Evolutionary conservation across 371 early-diverging fungal genomes (phyloP).

Genomic region (Actinomortierella wolfii): DNA sequence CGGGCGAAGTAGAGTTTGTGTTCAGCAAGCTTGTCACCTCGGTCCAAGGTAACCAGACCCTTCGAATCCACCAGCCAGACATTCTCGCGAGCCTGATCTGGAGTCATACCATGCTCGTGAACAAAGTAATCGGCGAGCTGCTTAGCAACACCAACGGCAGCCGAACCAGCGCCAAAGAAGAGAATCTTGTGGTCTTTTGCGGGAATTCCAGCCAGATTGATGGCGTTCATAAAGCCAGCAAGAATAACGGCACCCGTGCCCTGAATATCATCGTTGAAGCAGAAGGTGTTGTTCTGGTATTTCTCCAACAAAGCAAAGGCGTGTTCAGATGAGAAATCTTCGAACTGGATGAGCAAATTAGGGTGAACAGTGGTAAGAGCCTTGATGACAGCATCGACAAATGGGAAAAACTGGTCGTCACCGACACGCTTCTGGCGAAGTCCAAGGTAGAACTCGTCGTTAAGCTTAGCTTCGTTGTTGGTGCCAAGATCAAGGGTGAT

Average conservation of each 20-base stretch:
- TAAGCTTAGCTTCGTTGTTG: slow-evolving; percentile 73
- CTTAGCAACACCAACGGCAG: slow-evolving; percentile 90
- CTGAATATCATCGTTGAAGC: slow-evolving; percentile 83
- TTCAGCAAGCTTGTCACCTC: slow-evolving; percentile 81
- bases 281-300: slow-evolving; percentile 68
- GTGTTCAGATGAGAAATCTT: slow-evolving; percentile 91
- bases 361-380: slow-evolving; percentile 74
- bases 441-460: slow-evolving; percentile 91
- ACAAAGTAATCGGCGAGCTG: slow-evolving; percentile 80
- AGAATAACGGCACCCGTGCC: slow-evolving; percentile 94
- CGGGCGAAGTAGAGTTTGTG: slow-evolving; percentile 87
- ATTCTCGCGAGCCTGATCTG: slow-evolving; percentile 73
- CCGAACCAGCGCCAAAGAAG: slow-evolving; percentile 89
- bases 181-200: slow-evolving; percentile 82
- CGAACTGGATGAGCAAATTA: slow-evolving; percentile 85
- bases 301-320: slow-evolving; percentile 75
- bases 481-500: slow-evolving; percentile 91
- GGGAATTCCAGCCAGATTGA: slow-evolving; percentile 60
- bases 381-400: slow-evolving; percentile 80
- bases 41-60: slow-evolving; percentile 80
- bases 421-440: slow-evolving; percentile 70
- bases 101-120: slow-evolving; percentile 64
- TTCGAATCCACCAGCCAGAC: slow-evolving; percentile 90
- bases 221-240: slow-evolving; percentile 89
- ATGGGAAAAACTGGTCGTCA: slow-evolving; percentile 76